Percentiles rank a stretch among this genome's conserved stretches.
Conservation (phyloP, 2,329 filamentous ascomycete species). For the Aschersonia sp. region DNA sequence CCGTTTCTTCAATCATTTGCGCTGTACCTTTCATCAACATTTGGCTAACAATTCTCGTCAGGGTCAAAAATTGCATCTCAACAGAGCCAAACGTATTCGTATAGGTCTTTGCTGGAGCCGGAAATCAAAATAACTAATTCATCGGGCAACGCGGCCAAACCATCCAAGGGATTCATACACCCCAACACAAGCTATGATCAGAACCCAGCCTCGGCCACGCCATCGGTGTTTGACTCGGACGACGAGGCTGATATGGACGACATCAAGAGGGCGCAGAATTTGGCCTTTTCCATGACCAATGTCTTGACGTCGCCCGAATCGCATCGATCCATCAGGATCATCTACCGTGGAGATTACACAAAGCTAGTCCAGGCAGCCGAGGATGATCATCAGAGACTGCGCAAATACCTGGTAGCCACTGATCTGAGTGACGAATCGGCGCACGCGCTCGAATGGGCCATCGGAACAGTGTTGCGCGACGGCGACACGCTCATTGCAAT, state of each 20-base stretch:
- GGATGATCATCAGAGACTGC: slow-evolving; percentile 55
- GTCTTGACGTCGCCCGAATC: slow-evolving; percentile 62
- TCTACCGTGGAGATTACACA: slow-evolving; percentile 76
- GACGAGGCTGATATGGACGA: slow-evolving; percentile 74
- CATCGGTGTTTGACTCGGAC: slow-evolving; percentile 61
- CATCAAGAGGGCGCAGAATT: slow-evolving; percentile 74
- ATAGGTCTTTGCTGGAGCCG: slow-evolving; percentile 53
- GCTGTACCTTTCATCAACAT: too few species aligned
- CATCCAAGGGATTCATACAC: slow-evolving; percentile 49
- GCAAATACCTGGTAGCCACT: slow-evolving; percentile 91
- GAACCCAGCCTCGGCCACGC: slow-evolving; percentile 37
- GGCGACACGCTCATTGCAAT: slow-evolving; percentile 89
- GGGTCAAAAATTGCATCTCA: slow-evolving; percentile 38
- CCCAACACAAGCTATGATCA: slow-evolving; percentile 77
- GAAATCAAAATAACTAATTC: slow-evolving; percentile 51
- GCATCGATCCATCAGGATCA: slow-evolving; percentile 74
- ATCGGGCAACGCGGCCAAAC: slow-evolving; percentile 43
- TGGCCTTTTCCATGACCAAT: slow-evolving; percentile 67
- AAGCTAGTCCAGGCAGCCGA: slow-evolving; percentile 65
- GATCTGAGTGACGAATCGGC: slow-evolving; percentile 90
- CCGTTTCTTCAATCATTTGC: not conserved
- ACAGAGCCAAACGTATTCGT: slow-evolving; percentile 32
- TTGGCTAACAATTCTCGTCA: slow-evolving; percentile 14
- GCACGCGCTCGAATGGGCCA: slow-evolving; percentile 93
- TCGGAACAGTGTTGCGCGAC: slow-evolving; percentile 85